phyloP scores from a whole-genome alignment of 2,329 filamentous ascomycete species.

The Didymella arachidicola region DNA sequence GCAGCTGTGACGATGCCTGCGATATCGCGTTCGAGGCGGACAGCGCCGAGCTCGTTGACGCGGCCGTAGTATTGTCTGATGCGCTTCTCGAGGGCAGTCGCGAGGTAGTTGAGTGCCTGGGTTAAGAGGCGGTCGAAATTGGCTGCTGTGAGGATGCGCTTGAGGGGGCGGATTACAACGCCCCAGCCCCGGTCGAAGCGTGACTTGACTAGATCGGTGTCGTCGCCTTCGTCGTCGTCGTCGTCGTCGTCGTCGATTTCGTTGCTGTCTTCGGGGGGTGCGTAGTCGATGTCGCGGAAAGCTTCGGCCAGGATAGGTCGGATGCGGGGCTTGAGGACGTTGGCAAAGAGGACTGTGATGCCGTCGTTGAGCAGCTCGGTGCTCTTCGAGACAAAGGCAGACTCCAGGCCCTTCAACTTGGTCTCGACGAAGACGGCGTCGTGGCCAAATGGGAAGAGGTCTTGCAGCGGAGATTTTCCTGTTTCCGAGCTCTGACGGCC shows the following conservation, averaged over 20 bases:
- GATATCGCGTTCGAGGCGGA: conserved; percentile 84
- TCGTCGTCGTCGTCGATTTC: conserved; percentile 62
- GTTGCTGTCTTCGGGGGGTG: conserved; percentile 56
- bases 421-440: conserved; percentile 75
- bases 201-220: conserved; percentile 71
- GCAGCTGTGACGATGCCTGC: conserved; percentile 71
- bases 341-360: conserved; percentile 83
- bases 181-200: conserved; percentile 89
- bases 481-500: conserved; percentile 45
- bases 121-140: conserved; percentile 81
- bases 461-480: conserved; percentile 52
- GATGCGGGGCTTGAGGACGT: conserved; percentile 84
- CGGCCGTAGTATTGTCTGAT: conserved; percentile 81
- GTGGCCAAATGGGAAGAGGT: conserved; percentile 80
- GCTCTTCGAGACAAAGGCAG: conserved; percentile 78
- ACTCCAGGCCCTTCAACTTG: conserved; percentile 72
- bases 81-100: conserved; percentile 83
- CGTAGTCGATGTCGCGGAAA: conserved; percentile 91
- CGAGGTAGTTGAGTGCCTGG: conserved; percentile 75
- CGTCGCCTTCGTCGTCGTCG: conserved; percentile 65
- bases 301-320: conserved; percentile 85
- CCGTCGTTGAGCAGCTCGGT: conserved; percentile 84
- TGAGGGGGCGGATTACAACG: conserved; percentile 81
- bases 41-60: conserved; percentile 81
- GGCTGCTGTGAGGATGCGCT: conserved; percentile 79